A percentile compares a stretch with the other conserved stretches of the same genome.
Conservation (phyloP, 179 eudicot species). For the Nepenthes alata region DNA sequence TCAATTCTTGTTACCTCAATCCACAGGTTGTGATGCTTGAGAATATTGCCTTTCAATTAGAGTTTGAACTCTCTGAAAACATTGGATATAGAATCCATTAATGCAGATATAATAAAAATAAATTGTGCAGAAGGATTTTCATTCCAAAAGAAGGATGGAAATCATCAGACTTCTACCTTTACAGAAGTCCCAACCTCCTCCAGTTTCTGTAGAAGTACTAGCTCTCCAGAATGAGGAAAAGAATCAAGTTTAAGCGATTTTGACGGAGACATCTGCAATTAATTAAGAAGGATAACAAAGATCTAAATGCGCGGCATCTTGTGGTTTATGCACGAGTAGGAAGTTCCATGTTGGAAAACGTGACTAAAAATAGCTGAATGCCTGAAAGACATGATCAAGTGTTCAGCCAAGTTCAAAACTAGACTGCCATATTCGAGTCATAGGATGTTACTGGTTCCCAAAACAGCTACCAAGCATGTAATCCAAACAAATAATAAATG, state of each 20-base stretch:
- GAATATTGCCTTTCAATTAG: slow-evolving; percentile 43
- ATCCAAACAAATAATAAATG: no score
- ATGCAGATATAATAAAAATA: neutral
- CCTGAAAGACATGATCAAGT: no score
- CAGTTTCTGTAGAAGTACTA: slow-evolving; percentile 47
- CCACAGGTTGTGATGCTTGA: slow-evolving; percentile 22
- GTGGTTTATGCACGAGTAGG: neutral
- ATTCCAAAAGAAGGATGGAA: neutral
- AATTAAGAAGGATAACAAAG: neutral
- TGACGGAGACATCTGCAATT: slow-evolving; percentile 47
- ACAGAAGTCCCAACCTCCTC: slow-evolving; percentile 67
- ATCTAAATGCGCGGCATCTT: neutral
- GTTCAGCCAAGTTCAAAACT: no score
- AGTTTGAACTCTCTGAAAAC: slow-evolving; percentile 48
- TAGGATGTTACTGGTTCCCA: no score
- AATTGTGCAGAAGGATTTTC: neutral
- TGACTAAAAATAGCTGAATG: no score
- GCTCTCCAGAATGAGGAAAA: slow-evolving; percentile 26
- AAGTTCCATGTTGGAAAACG: no score
- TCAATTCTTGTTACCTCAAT: slow-evolving; percentile 21
- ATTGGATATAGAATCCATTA: neutral
- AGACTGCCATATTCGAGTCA: no score
- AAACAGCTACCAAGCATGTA: no score
- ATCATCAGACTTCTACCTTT: slow-evolving; percentile 31
- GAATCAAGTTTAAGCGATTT: slow-evolving; percentile 27